These are phyloP conservation scores for Dryadomyces quercus-mongolicae DNA, from an alignment of 2,329 filamentous ascomycete genomes.

Conservation along the genomic window DNA sequence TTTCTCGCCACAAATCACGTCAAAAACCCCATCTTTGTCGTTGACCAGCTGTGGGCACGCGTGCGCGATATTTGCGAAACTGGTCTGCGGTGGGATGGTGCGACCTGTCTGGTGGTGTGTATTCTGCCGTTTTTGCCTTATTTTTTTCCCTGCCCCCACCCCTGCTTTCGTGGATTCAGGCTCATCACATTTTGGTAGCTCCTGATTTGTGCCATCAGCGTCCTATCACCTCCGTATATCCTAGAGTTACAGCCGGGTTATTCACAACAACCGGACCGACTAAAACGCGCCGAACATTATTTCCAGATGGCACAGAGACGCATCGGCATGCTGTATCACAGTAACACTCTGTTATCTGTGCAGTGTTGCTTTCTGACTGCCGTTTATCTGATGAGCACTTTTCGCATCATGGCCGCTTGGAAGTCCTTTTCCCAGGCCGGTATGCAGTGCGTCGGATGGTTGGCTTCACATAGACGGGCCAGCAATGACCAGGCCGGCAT, in stretches of 20 bases:
- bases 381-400: slow-evolving; percentile 34
- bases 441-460: slow-evolving; percentile 29
- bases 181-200: slow-evolving; percentile 13
- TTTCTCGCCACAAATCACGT: slow-evolving; percentile 37
- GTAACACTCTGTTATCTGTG: slow-evolving; percentile 28
- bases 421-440: slow-evolving; percentile 37
- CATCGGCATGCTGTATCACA: slow-evolving; percentile 29
- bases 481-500: not conserved
- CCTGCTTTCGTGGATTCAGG: too few relatives aligned
- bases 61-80: slow-evolving; percentile 26
- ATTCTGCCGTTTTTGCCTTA: not conserved
- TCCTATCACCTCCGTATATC: slow-evolving; percentile 25
- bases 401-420: slow-evolving; percentile 37
- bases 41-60: slow-evolving; percentile 24
- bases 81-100: slow-evolving; percentile 30
- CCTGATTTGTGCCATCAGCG: slow-evolving; percentile 31
- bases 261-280: slow-evolving; percentile 20
- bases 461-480: slow-evolving; percentile 20
- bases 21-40: slow-evolving; percentile 38
- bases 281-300: slow-evolving; percentile 26
- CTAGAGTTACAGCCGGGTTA: slow-evolving; percentile 17
- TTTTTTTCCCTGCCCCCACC: not conserved
- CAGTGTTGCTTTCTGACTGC: slow-evolving; percentile 39
- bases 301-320: slow-evolving; percentile 37
- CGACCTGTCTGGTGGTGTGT: slow-evolving; percentile 25